Base-by-base conservation (phyloP, 2,329 filamentous ascomycete species). In the Zalaria sp. region DNA sequence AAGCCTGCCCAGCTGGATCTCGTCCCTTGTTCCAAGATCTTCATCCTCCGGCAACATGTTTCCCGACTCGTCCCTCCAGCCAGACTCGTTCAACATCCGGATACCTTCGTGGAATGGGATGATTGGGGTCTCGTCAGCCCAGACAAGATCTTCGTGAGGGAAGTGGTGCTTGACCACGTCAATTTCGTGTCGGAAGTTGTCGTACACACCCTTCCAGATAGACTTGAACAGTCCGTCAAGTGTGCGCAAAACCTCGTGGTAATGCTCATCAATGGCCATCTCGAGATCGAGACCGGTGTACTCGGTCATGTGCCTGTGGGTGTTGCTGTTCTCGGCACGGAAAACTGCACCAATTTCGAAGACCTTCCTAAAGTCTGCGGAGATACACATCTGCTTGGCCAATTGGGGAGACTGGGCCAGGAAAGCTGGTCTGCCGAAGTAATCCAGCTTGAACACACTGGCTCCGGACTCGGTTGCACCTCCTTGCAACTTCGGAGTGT, bases 261-360 rank as follows among this genome's bases (percentile, higher is more conserved):
- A 94, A 59, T 93, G 81, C 52, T 83, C 77, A 39, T 87, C 81
- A 48, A 95, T 85, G 3, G 80, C 74, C 89, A 95, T 95, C 57
- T 95, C 88, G 11, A 95, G 62, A 70, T 95, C 88, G 27, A 95
- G 69, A 42, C 88, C 88, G 4, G 87, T 95, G 58, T 93, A 95
- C 59, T 95, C 88, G 0, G 88, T 94, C 69, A 95, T 69, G 59
- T 95, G 88, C 32, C 88, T 79, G 55, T 94, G 88, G 0, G 88
- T 95, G 61, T 95, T 95, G 56, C 84, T 93, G 66, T 95, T 93
- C 59, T 95, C 88, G 1, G 88, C 88, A 51, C 88, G 79, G 71
- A 95, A 95, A 5, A 95, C 87, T 2, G 84, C 79, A 10, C 85
- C 85, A 49, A 91, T 80, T 58, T 95, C 88, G 54, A 89, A 95